These are phyloP conservation scores for Colletotrichum musae DNA, from an alignment of 2,329 filamentous ascomycete genomes.

Conservation along the genomic window DNA sequence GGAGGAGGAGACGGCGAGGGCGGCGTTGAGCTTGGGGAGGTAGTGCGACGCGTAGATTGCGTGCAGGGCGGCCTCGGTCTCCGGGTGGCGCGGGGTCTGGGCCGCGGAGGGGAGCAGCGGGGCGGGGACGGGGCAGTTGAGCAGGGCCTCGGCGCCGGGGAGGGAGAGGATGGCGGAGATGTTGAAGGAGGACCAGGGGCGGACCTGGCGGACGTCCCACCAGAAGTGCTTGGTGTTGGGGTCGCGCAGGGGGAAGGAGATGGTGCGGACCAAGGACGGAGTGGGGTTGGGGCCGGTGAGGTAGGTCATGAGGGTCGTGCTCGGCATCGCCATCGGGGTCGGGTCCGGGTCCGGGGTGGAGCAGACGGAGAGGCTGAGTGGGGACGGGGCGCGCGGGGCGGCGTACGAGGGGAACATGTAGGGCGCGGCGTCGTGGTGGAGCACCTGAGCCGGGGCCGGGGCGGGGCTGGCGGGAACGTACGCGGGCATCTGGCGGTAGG, in stretches of 20 bases:
- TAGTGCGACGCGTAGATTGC: slow-evolving; percentile 84
- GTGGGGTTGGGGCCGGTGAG: slow-evolving; percentile 86
- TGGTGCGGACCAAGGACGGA: slow-evolving; percentile 83
- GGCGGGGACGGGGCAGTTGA: slow-evolving; percentile 77
- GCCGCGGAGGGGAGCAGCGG: slow-evolving; percentile 72
- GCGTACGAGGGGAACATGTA: slow-evolving; percentile 63
- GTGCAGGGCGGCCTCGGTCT: slow-evolving; percentile 84
- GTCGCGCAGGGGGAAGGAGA: slow-evolving; percentile 78
- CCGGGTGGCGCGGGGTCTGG: slow-evolving; percentile 76
- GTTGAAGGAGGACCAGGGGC: slow-evolving; percentile 86
- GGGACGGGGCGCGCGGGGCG: slow-evolving; percentile 61
- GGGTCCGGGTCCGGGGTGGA: slow-evolving; percentile 58
- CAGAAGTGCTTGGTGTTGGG: slow-evolving; percentile 87
- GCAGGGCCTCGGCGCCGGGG: slow-evolving; percentile 79
- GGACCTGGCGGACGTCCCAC: slow-evolving; percentile 94
- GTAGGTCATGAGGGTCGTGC: slow-evolving; percentile 83
- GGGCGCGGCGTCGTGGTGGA: slow-evolving; percentile 50
- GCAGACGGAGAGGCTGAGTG: slow-evolving; percentile 53
- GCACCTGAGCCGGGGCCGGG: slow-evolving; percentile 41
- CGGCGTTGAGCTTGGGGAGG: slow-evolving; percentile 88
- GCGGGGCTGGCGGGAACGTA: slow-evolving; percentile 57
- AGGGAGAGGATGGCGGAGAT: slow-evolving; percentile 79
- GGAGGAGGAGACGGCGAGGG: slow-evolving; percentile 81
- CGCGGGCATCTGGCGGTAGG: slow-evolving; percentile 81
- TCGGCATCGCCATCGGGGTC: slow-evolving; percentile 62